Base-by-base conservation (phyloP, 2,329 filamentous ascomycete species). In the Neofusicoccum laricinum region DNA sequence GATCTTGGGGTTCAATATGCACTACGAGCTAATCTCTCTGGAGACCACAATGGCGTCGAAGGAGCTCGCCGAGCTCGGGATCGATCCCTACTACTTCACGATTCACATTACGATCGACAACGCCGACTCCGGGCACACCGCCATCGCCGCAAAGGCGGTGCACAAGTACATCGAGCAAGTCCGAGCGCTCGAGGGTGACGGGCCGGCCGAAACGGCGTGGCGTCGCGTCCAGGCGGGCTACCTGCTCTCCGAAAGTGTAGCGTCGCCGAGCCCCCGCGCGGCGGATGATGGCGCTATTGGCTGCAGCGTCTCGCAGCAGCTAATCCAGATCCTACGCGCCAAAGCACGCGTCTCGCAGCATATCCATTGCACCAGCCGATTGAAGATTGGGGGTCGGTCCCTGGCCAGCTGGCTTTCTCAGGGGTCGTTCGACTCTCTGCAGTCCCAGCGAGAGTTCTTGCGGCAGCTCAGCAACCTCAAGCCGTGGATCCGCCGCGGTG, bases 61-160 rank as follows among this genome's bases (percentile, higher is more conserved):
- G 41, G 82, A 84, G 68, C 71, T 84, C 25, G 71, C 70, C 14
- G 81, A 81, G 66, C 64, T 84, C 21, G 70, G 71, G 4, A 66
- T 84, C 8, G 72, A 81, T 63, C 69, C 77, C 0, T 80, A 80
- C 45, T 84, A 84, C 68, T 85, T 84, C 67, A 68, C 78, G n/a
- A 71, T 85, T 3, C 82, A 84, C 69, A 73, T 84, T 45, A 76
- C 79, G 0, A 84, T 85, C 57, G 82, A 84, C 67, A 84, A 84
- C 67, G 72, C 75, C 4, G 72, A 82, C 65, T 80, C 77, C 0
- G 81, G 82, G 0, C 82, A 84, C 68, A 74, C 79, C 12, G 79
- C 79, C 2, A 83, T 84, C 77, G 80, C 81, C 1, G 70, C 76
- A 63, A 68, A 75, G 21, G 73, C 75, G 15, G 78, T 72, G 1